These are phyloP conservation scores for Dalbergia cochinchinensis DNA, from an alignment of 306 rosid species.

Conservation along the genomic window DNA sequence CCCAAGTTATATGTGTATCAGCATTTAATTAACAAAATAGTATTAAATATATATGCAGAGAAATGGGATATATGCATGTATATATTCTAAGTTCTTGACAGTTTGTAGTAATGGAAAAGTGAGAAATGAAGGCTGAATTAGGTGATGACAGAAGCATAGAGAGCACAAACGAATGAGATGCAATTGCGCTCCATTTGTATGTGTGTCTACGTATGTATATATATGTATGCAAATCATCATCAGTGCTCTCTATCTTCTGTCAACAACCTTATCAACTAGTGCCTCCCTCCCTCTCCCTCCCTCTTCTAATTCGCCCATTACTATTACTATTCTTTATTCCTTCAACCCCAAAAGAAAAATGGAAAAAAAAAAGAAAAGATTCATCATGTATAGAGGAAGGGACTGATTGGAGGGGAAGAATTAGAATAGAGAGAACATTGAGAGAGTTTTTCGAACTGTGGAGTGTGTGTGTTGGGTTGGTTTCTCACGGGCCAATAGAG, in stretches of 20 bases:
- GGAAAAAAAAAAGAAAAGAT: not conserved
- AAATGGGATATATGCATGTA: no score
- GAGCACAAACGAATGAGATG: conserved; percentile 63
- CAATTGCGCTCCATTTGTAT: conserved; percentile 30
- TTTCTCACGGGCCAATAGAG: conserved; percentile 41
- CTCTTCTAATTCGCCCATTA: not conserved
- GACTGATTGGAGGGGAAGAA: not conserved
- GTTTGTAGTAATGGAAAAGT: not conserved
- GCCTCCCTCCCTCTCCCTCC: conserved; percentile 35
- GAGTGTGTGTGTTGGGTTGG: conserved; percentile 38
- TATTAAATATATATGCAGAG: no score
- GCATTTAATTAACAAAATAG: not conserved
- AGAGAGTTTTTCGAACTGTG: conserved; percentile 12
- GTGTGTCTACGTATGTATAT: not conserved
- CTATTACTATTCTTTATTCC: not conserved
- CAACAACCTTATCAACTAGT: conserved; percentile 65
- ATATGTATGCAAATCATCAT: conserved; percentile 52
- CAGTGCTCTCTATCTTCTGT: conserved; percentile 99
- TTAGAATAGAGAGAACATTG: conserved; percentile 8
- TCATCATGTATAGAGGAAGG: conserved; percentile 2
- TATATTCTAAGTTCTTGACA: no score
- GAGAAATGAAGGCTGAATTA: conserved; percentile 37
- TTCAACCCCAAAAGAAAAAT: not conserved
- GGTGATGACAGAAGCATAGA: conserved; percentile 66
- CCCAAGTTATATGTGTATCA: not conserved